Percentiles rank a stretch among this genome's conserved stretches.
Conservation (phyloP, 441 rosid genomes). For the Sinapis alba region DNA sequence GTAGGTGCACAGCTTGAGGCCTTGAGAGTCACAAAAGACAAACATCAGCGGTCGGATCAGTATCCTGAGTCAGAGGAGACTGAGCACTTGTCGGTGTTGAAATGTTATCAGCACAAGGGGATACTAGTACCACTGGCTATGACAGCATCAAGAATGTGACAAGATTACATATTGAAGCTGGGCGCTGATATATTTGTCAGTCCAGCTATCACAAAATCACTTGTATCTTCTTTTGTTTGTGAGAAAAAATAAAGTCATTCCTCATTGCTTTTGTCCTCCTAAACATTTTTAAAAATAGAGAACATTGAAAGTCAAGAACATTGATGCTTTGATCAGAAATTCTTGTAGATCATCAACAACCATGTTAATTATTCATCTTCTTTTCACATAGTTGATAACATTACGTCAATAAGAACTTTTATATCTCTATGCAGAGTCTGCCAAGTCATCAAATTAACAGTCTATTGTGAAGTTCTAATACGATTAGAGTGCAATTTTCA, state of each 20-base stretch:
- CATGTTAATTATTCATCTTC: not conserved
- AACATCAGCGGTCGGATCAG: not conserved
- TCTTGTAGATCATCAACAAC: not conserved
- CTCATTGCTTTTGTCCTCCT: not conserved
- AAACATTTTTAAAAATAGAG: not conserved
- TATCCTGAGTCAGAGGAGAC: not conserved
- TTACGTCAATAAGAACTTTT: not conserved
- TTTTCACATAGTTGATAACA: not conserved
- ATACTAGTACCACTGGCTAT: slow-evolving; percentile 7
- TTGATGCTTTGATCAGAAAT: not conserved
- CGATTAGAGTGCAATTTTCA: not conserved
- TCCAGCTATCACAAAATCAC: not conserved
- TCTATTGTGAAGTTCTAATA: not conserved
- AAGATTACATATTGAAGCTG: slow-evolving; percentile 2
- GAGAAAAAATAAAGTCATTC: not conserved
- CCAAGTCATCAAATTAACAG: not conserved
- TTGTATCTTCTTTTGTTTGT: not conserved
- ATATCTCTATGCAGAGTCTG: not conserved
- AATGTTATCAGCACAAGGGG: not conserved
- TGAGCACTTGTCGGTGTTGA: slow-evolving; percentile 4
- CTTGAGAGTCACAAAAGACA: not conserved
- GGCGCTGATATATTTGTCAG: not conserved
- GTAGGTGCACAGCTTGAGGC: not conserved
- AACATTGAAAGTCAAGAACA: not conserved
- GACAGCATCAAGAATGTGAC: slow-evolving; percentile 20